Percentiles rank a stretch among this genome's conserved stretches.
These are phyloP conservation scores for Calonectria fujianensis DNA, from an alignment of 2,329 filamentous ascomycete genomes.

Conservation along the genomic window DNA sequence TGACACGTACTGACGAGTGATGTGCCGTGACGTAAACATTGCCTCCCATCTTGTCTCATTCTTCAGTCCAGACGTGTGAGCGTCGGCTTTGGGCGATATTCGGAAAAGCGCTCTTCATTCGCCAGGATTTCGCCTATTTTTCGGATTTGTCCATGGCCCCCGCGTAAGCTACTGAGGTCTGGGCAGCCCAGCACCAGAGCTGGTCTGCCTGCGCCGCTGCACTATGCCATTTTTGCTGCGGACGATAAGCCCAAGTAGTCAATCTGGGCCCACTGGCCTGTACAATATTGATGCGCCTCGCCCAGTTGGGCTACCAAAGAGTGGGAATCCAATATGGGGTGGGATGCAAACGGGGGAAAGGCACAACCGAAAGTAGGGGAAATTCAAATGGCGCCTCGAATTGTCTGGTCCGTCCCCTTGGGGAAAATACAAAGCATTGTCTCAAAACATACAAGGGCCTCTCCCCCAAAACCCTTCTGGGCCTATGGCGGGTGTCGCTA, in stretches of 20 bases:
- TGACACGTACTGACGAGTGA: not conserved
- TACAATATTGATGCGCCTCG: not conserved
- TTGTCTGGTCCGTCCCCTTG: not conserved
- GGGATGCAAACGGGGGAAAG: not conserved
- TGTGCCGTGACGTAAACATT: constrained; percentile 10
- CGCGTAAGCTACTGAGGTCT: not conserved
- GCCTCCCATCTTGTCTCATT: constrained; percentile 4
- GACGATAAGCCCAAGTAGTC: not conserved
- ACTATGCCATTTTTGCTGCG: not conserved
- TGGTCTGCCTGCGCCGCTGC: not conserved
- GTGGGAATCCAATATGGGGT: not conserved
- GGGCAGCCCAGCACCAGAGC: not conserved
- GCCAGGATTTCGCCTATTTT: not conserved
- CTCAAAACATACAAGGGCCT: not conserved
- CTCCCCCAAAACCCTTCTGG: not conserved
- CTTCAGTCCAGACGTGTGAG: not conserved
- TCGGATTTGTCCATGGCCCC: not conserved
- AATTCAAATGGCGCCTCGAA: not conserved
- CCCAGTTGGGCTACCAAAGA: not conserved
- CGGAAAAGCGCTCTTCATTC: not conserved
- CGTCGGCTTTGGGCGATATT: not conserved
- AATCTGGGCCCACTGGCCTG: not conserved
- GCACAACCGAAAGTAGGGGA: not conserved
- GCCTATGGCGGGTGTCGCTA: not conserved
- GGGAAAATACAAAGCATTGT: constrained; percentile 5